Evolutionary conservation across 2,329 filamentous ascomycete genomes (phyloP).

Genomic region (Colletotrichum sp.): DNA sequence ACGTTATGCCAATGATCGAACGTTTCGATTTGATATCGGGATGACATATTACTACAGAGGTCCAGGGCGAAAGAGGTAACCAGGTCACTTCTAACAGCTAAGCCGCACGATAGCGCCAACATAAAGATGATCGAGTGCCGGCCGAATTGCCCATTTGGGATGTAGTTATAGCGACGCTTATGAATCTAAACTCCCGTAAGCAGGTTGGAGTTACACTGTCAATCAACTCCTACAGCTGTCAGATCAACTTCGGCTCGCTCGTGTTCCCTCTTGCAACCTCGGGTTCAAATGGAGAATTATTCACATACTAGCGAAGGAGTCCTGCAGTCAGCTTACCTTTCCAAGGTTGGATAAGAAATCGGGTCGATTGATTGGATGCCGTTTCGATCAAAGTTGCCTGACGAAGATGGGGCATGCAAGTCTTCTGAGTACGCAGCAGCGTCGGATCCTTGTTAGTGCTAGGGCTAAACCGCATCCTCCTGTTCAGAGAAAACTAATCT

Average conservation of each 20-base stretch:
- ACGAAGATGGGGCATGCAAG: neutral
- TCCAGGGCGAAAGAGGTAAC: neutral
- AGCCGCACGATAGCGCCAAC: neutral
- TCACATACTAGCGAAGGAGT: neutral
- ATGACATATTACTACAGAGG: neutral
- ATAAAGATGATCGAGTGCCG: neutral
- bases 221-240: neutral
- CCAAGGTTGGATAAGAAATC: neutral
- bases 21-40: rapidly evolving
- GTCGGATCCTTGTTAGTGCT: neutral
- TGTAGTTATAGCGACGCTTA: neutral
- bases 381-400: neutral
- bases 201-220: neutral
- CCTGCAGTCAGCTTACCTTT: neutral
- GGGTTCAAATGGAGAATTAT: neutral
- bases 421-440: neutral
- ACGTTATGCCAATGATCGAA: rapidly evolving
- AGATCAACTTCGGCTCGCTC: neutral
- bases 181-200: neutral
- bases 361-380: neutral
- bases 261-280: neutral
- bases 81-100: neutral
- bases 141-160: neutral
- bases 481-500: neutral
- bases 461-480: neutral